Evolutionary conservation across 2,329 filamentous ascomycete genomes (phyloP), one percentile per base, ranked within the genome.

Genomic region (Chrysoporthe deuterocubensis): DNA sequence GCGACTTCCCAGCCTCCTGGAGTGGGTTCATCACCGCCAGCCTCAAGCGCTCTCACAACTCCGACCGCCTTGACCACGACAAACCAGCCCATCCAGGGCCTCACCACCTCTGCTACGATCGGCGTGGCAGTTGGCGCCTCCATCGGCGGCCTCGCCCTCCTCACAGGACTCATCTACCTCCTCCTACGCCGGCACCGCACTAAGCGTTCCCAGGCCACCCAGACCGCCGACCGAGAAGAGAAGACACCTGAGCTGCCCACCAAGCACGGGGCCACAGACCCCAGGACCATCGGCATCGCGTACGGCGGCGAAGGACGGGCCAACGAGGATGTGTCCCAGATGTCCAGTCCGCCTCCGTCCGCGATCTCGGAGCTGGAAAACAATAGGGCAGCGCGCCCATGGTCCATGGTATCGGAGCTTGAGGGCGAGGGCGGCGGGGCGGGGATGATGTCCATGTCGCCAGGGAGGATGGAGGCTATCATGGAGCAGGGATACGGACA

Each of bases 41-140:
- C 58, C 9, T 9, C 50, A 14, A 32, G 11, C 26, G 1, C 13
- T 16, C 61, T 67, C n/a, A n/a, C 66, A 43, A 21, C 65, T 18
- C 32, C 67, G 4, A 44, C 48, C 7, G 34, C 66, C 11, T n/a
- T 62, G 1, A 44, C 56, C 44, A 46, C 16, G n/a, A 34, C 34
- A 14, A 13, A 9, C 42, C 62, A 59, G 13, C 40, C 44, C 1
- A 34, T 63, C 48, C 43, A 43, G 2, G 62, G 72, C n/a, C 65
- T 76, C 62, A 74, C 69, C 43, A 68, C 71, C 3, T 67, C 71
- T 14, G 72, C 73, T 26, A 76, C 74, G 62, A 70, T 70, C 16
- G 75, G 75, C 21, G 71, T 72, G 21, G 72, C 70, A 16, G 68
- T 73, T 4, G 73, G 73, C 54, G 54, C 54, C 5, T 57, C 54